A percentile compares a stretch with the other conserved stretches of the same genome.
Evolutionary conservation across 495 filamentous ascomycete species (phyloP).

Genomic region (Penicillium atrosanguineum): DNA sequence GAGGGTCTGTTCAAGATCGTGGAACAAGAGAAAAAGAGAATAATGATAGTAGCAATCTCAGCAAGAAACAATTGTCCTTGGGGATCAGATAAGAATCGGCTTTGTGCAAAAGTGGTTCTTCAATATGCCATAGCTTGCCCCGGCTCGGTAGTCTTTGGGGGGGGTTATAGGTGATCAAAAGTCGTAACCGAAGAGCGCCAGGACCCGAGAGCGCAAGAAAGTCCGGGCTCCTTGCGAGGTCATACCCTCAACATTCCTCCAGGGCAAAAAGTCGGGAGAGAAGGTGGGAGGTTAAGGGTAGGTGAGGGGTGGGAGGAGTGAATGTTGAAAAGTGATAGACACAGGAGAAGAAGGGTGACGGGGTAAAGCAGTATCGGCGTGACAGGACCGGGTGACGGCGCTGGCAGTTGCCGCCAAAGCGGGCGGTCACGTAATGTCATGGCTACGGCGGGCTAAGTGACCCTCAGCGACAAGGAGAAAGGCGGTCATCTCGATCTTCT

Average conservation of each 20-base stretch:
- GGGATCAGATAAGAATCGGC: slow-evolving; percentile 18
- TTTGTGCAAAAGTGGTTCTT: slow-evolving; percentile 18
- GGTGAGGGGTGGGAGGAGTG: slow-evolving; percentile 11
- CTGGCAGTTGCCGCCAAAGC: neutral
- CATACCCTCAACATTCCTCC: slow-evolving; percentile 49
- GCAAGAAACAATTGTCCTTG: slow-evolving; percentile 15
- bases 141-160: slow-evolving; percentile 12
- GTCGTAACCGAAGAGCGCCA: slow-evolving; percentile 35
- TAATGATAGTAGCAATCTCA: slow-evolving; percentile 13
- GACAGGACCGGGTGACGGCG: neutral
- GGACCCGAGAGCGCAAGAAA: slow-evolving; percentile 49
- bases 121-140: slow-evolving; percentile 34
- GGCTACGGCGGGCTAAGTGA: slow-evolving; percentile 26
- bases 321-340: slow-evolving; percentile 27
- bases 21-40: slow-evolving; percentile 23
- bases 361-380: slow-evolving; percentile 1
- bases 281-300: slow-evolving; percentile 7
- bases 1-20: slow-evolving; percentile 37
- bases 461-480: slow-evolving; percentile 17
- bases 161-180: slow-evolving; percentile 23
- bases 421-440: slow-evolving; percentile 23
- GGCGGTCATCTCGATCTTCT: slow-evolving; percentile 1
- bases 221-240: slow-evolving; percentile 43
- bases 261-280: slow-evolving; percentile 11
- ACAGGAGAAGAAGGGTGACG: slow-evolving; percentile 22